phyloP scores from a whole-genome alignment of 1,139 yeast species.

The Debaryomyces psychrophilus region DNA sequence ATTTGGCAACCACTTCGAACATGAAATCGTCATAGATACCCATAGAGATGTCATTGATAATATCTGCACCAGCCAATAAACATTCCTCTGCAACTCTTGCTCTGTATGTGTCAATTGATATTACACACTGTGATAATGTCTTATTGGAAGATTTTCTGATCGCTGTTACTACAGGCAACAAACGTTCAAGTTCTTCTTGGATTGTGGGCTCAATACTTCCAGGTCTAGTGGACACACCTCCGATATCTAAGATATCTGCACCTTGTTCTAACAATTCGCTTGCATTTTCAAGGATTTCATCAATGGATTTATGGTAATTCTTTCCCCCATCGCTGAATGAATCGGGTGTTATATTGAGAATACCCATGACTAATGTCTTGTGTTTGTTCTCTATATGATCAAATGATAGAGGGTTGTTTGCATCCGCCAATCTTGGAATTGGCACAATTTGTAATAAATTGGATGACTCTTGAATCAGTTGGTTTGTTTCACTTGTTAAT shows the following conservation, averaged over 20 bases:
- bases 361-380: slow-evolving; percentile 73
- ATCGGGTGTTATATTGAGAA: slow-evolving; percentile 89
- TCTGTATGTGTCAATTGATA: slow-evolving; percentile 87
- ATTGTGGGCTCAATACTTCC: slow-evolving; percentile 63
- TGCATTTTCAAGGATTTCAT: slow-evolving; percentile 40
- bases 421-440: slow-evolving; percentile 28
- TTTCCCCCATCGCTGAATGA: slow-evolving; percentile 91
- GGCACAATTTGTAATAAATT: slow-evolving; percentile 51
- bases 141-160: slow-evolving; percentile 46
- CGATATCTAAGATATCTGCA: slow-evolving; percentile 77
- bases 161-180: slow-evolving; percentile 68
- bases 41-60: slow-evolving; percentile 88
- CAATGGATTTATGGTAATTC: slow-evolving; percentile 29
- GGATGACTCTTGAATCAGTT: slow-evolving; percentile 48
- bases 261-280: slow-evolving; percentile 56
- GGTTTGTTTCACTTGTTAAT: slow-evolving; percentile 33
- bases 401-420: slow-evolving; percentile 36
- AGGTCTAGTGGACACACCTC: slow-evolving; percentile 93
- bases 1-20: slow-evolving; percentile 65
- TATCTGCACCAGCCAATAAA: slow-evolving; percentile 79
- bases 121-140: slow-evolving; percentile 45
- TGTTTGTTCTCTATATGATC: slow-evolving; percentile 39
- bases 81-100: slow-evolving; percentile 72
- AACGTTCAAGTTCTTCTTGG: slow-evolving; percentile 64
- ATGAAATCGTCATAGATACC: slow-evolving; percentile 71